These are phyloP conservation scores for Annulohypoxylon nitens DNA, from an alignment of 495 filamentous ascomycete genomes.

Conservation along the genomic window DNA sequence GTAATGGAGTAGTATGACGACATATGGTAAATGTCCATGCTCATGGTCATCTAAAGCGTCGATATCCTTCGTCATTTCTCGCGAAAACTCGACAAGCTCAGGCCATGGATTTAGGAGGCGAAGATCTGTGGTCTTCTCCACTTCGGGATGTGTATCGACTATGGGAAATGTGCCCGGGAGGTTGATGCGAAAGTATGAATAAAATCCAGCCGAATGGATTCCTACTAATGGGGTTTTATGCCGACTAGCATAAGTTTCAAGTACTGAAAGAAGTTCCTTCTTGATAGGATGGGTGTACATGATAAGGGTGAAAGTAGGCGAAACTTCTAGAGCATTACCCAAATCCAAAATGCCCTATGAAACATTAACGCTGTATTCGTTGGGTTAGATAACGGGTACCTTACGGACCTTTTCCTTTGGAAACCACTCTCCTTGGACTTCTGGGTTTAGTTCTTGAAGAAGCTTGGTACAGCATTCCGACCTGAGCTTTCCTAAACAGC, in stretches of 20 bases:
- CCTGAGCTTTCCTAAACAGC: slow-evolving; percentile 81
- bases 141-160: slow-evolving; percentile 95
- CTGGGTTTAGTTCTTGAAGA: slow-evolving; percentile 93
- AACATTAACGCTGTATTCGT: slow-evolving; percentile 35
- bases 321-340: slow-evolving; percentile 54
- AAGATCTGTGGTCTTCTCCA: slow-evolving; percentile 85
- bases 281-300: slow-evolving; percentile 79
- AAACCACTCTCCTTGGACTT: slow-evolving; percentile 79
- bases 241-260: slow-evolving; percentile 69
- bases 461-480: slow-evolving; percentile 81
- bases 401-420: slow-evolving; percentile 57
- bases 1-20: slow-evolving; percentile 86
- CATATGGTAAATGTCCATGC: slow-evolving; percentile 93
- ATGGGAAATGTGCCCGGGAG: slow-evolving; percentile 87
- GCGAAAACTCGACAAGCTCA: slow-evolving; percentile 76
- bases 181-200: slow-evolving; percentile 82
- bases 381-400: slow-evolving; percentile 39
- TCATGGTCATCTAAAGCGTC: slow-evolving; percentile 80
- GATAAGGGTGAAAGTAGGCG: slow-evolving; percentile 75
- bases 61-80: slow-evolving; percentile 72
- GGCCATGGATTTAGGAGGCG: slow-evolving; percentile 90
- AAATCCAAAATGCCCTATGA: slow-evolving; percentile 44
- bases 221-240: slow-evolving; percentile 82
- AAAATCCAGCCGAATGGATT: slow-evolving; percentile 88
- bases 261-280: slow-evolving; percentile 66